Evolutionary conservation across 345 rosid species (phyloP).

Genomic region (Microcos paniculata): DNA sequence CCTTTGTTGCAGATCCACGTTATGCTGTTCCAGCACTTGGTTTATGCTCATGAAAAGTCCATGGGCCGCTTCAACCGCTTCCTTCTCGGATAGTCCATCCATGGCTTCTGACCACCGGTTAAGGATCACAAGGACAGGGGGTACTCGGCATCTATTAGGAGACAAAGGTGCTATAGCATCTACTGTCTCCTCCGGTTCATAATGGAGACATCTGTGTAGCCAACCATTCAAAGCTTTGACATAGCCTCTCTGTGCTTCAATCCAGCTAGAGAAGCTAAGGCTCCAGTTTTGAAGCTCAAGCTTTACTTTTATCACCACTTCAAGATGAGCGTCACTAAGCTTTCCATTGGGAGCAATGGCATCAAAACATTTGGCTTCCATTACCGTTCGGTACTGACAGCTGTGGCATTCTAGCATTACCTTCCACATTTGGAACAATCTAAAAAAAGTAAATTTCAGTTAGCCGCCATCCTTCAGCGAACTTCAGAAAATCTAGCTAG

Average conservation of each 20-base stretch:
- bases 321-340: conserved; percentile 39
- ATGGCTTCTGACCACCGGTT: conserved; percentile 52
- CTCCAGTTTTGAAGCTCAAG: conserved; percentile 54
- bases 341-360: conserved; percentile 28
- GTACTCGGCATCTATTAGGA: conserved; percentile 40
- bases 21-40: conserved; percentile 11
- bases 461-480: not conserved
- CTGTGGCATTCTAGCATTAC: conserved; percentile 63
- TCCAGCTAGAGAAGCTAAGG: conserved; percentile 53
- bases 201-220: conserved; percentile 51
- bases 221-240: conserved; percentile 65
- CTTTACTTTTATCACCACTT: conserved; percentile 55
- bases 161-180: conserved; percentile 36
- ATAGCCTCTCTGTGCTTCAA: conserved; percentile 47
- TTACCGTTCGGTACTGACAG: conserved; percentile 36
- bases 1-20: conserved; percentile 31
- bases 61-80: conserved; percentile 24
- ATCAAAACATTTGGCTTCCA: conserved; percentile 45
- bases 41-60: conserved; percentile 1
- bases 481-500: not conserved
- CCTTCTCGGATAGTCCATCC: conserved; percentile 36
- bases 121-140: conserved; percentile 43
- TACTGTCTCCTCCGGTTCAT: conserved; percentile 48
- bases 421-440: conserved; percentile 67
- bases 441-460: conserved; percentile 14